Base-by-base conservation (phyloP, 257 asterid species). In the Lantana camara region DNA sequence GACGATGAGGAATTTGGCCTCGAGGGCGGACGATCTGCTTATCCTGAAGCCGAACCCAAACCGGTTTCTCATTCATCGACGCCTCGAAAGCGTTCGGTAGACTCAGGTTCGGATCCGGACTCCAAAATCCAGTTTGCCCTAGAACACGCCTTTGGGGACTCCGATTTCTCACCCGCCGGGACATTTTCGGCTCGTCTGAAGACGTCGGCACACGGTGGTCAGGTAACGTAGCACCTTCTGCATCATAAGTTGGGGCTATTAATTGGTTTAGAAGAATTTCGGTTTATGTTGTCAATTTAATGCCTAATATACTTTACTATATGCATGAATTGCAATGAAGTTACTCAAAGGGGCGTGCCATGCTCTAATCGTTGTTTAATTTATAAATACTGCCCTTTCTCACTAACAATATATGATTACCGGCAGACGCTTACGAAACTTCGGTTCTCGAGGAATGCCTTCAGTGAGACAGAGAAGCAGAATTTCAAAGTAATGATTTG, bases 1-100 rank as follows among this genome's bases (percentile, higher is more conserved):
- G 99, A 90, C 59, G 96, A 94, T 66, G 96, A 90, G 37, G 97
- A 93, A 75, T 85, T 93, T 66, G 96, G 95, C 60, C 78, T 89
- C 50, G 95, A 82, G 75, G 97, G 92, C 15, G 88, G 76, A 69
- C 81, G 75, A 55, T 72, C 79, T 20, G 70, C 78, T 58, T 78
- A 71, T 69, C 81, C 73, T 17, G 57, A 59, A 1, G 9, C 56
- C 54, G 32, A 67, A 29, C 42, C 75, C 69, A 80, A 75, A 7
- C 73, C 88, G 51, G 65, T 38, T 45, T 61, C 77, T 2, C 60
- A 64, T 6, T 13, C 77, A 9, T 74, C 78, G 29, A 0, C 94
- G 10, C 4, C 57, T n/a, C 81, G 95, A 40, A 82, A 50, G 77
- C 76, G 73, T 20, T 64, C 84, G n/a, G 15, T 66, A 67, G 80